Base-by-base conservation (phyloP, 305 asterid genomes). In the Solanum hybrid region DNA sequence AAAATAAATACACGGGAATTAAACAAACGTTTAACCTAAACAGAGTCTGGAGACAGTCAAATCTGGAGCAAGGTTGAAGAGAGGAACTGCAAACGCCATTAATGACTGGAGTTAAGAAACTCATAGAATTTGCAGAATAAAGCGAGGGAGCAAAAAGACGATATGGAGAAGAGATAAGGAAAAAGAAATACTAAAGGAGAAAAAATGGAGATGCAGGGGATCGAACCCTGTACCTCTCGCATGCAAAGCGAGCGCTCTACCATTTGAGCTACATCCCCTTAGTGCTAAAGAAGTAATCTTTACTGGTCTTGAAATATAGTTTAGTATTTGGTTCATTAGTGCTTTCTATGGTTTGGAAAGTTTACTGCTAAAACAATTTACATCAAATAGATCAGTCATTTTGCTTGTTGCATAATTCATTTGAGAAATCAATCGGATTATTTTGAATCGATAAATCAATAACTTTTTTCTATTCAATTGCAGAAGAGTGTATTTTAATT, bases 201-300 rank as follows among this genome's bases (percentile, higher is more conserved):
- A 16, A 4, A 4, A 0, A 0, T 95, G 99, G 97, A 96, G 98
- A 95, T 95, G 98, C 98, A 94, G 99, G 98, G 98, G 96, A 94
- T 96, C 96, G 96, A 96, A 95, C 97, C 98, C 98, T 95, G 98
- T 96, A 95, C 99, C 99, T 96, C 98, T 96, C 98, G 98, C 99
- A 95, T 95, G 97, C 99, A 94, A 96, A 97, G 98, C 97, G 98
- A 95, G 98, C 97, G 95, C 98, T 97, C 98, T 94, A 96, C 99
- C 99, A 96, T 95, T 92, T 97, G 97, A 95, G 98, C 98, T 96
- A 95, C 98, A 95, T 94, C 98, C 98, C 98, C 95, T 24, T 9
- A 0, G 3, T n/a, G 0, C 0, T 24, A 9, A 10, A 0, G 1
- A 0, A 2, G 3, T 64, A 22, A 64, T 9, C 73, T 66, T 22